Percentiles rank a stretch among this genome's conserved stretches.
Evolutionary conservation across 2,329 filamentous ascomycete genomes (phyloP).

Genomic region (Diaporthe amygdali): DNA sequence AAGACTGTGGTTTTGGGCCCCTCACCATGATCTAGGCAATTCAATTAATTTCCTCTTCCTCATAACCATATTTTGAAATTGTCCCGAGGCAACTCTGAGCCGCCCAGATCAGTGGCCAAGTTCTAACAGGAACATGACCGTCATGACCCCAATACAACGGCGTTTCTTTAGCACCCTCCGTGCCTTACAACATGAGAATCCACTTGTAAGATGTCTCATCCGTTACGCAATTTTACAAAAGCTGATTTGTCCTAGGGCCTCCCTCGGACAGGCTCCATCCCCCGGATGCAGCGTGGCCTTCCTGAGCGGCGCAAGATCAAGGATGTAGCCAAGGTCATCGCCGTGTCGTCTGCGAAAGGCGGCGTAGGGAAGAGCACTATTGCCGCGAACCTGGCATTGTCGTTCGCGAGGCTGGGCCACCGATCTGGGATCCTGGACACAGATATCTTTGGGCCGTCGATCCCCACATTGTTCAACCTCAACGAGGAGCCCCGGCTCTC

Average conservation of each 20-base stretch:
- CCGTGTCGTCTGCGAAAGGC: conserved; percentile 96
- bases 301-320: conserved; percentile 82
- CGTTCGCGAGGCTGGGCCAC: conserved; percentile 82
- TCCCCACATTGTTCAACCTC: conserved; percentile 87
- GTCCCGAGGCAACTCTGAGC: neutral
- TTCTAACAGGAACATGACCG: conserved; percentile 24
- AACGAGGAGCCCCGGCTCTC: conserved; percentile 80
- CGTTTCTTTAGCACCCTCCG: conserved; percentile 57
- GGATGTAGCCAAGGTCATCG: conserved; percentile 88
- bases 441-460: conserved; percentile 95
- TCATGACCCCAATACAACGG: conserved; percentile 22
- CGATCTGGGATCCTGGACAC: conserved; percentile 90
- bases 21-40: neutral
- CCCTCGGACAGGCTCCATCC: conserved; percentile 76
- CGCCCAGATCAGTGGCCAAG: neutral
- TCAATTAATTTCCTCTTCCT: neutral
- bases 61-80: neutral
- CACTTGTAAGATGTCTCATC: conserved; percentile 63
- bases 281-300: conserved; percentile 79
- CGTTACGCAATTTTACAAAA: neutral
- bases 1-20: neutral
- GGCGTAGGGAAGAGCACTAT: conserved; percentile 98
- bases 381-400: conserved; percentile 84
- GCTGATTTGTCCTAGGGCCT: conserved; percentile 69
- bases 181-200: conserved; percentile 79